phyloP scores from a whole-genome alignment of 345 rosid genomes.

The Toxicodendron radicans region DNA sequence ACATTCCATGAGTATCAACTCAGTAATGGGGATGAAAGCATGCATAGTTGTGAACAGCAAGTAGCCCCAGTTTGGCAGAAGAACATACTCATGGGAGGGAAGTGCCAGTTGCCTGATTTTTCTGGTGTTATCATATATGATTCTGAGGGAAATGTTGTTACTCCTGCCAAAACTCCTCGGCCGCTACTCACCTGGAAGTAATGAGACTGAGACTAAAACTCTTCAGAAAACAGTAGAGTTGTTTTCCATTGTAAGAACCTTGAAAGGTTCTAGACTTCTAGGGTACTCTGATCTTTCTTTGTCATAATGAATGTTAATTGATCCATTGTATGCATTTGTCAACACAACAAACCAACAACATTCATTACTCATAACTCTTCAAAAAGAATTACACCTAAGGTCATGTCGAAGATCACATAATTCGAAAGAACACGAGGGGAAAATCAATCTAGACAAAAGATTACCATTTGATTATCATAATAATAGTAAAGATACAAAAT shows the following conservation, averaged over 20 bases:
- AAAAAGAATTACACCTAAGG: background rate
- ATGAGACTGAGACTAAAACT: background rate
- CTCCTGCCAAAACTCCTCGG: slow-evolving; percentile 49
- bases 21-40: slow-evolving; percentile 21
- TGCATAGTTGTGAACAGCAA: slow-evolving; percentile 41
- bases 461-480: background rate
- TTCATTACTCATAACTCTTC: background rate
- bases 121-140: slow-evolving; percentile 85
- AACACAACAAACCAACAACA: background rate
- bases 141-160: slow-evolving; percentile 55
- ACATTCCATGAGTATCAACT: slow-evolving; percentile 17
- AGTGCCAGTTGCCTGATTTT: slow-evolving; percentile 86
- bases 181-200: slow-evolving; percentile 75
- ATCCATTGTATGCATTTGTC: background rate
- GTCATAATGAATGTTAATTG: background rate
- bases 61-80: slow-evolving; percentile 67
- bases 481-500: background rate
- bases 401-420: background rate
- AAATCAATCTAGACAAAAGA: background rate
- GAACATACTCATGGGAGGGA: slow-evolving; percentile 91
- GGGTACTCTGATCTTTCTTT: background rate
- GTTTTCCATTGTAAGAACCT: background rate
- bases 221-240: background rate
- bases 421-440: background rate
- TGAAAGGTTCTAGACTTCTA: background rate